phyloP scores from a whole-genome alignment of 2,329 filamentous ascomycete genomes.

The Colletotrichum sublineola region DNA sequence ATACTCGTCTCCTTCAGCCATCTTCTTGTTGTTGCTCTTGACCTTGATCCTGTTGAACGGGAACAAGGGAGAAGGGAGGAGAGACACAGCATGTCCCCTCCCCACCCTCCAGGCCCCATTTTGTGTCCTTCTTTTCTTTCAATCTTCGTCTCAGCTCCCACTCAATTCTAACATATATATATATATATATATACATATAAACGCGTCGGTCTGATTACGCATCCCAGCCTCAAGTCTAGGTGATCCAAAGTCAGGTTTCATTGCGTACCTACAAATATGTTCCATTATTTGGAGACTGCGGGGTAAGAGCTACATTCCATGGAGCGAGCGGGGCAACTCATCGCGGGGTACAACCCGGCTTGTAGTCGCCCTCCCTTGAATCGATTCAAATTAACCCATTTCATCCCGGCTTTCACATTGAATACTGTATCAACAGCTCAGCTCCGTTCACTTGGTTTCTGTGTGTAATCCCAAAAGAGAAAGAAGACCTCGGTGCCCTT shows the following conservation, averaged over 20 bases:
- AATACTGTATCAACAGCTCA: too few relatives aligned
- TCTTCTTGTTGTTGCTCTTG: neutral
- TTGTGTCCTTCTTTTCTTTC: neutral
- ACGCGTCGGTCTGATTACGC: too few relatives aligned
- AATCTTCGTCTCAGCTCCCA: neutral
- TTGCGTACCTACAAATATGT: neutral
- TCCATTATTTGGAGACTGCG: constrained; percentile 34
- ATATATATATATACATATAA: neutral
- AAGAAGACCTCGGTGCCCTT: neutral
- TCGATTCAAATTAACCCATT: neutral
- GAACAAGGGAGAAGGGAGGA: neutral
- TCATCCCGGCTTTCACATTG: neutral
- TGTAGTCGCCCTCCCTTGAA: neutral
- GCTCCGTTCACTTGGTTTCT: neutral
- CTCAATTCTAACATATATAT: neutral
- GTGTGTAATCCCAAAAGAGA: neutral
- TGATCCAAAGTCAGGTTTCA: constrained; percentile 5
- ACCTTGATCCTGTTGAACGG: neutral
- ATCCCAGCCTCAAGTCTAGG: neutral
- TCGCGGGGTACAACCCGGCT: constrained; percentile 30
- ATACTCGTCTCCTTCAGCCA: neutral
- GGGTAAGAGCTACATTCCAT: constrained; percentile 30
- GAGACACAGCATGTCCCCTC: neutral
- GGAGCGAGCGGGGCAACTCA: constrained; percentile 29
- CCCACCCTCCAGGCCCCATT: neutral